These are phyloP conservation scores for Fagus crenata DNA, from an alignment of 306 rosid genomes.

Conservation along the genomic window DNA sequence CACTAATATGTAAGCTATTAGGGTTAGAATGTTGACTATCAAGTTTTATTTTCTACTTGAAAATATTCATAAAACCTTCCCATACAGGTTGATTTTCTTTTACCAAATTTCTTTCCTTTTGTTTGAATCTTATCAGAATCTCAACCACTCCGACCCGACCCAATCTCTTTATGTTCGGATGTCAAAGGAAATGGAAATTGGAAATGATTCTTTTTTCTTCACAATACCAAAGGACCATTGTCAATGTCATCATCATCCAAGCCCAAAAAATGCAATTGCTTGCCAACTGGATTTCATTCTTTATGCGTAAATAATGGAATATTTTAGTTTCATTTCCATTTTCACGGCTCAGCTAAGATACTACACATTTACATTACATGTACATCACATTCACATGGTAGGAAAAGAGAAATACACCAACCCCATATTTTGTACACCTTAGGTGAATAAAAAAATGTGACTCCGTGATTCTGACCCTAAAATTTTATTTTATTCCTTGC, in stretches of 20 bases:
- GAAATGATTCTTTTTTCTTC: background rate
- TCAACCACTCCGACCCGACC: constrained; percentile 34
- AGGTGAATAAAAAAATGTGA: background rate
- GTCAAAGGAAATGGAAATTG: constrained; percentile 19
- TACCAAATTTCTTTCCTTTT: constrained; percentile 33
- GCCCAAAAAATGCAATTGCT: constrained; percentile 31
- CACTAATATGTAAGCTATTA: too few relatives aligned
- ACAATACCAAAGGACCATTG: too few relatives aligned
- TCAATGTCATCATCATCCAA: constrained; percentile 12
- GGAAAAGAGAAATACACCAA: background rate
- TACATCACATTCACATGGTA: too few relatives aligned
- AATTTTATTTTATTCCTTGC: background rate
- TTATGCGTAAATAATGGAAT: constrained; percentile 39
- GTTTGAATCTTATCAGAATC: constrained; percentile 49
- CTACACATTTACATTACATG: background rate
- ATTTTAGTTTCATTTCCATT: constrained; percentile 28
- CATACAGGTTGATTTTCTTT: constrained; percentile 21
- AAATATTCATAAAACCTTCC: too few relatives aligned
- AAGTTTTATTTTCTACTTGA: too few relatives aligned
- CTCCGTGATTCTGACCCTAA: background rate
- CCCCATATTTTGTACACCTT: background rate
- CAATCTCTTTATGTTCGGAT: constrained; percentile 13
- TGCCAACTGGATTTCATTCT: constrained; percentile 42
- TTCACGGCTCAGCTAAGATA: constrained; percentile 18
- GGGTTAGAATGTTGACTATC: too few relatives aligned